A percentile compares a stretch with the other conserved stretches of the same genome.
These are phyloP conservation scores for Suillus fuscotomentosus DNA, from an alignment of 768 basidiomycete genomes.

Conservation along the genomic window DNA sequence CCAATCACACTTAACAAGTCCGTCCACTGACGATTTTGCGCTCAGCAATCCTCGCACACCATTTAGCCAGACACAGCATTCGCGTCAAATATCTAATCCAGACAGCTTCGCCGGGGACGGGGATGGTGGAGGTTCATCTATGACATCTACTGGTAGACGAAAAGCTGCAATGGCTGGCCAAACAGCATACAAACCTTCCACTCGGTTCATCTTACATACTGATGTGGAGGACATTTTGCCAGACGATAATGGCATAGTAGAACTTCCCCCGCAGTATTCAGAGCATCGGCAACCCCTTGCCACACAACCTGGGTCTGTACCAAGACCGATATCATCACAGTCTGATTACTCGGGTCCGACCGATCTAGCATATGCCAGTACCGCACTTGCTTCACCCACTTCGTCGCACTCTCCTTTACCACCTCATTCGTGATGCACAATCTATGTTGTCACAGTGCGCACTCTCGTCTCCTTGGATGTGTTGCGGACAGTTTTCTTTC, in stretches of 20 bases:
- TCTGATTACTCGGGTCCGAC: conserved; percentile 8
- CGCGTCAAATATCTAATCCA: conserved; percentile 18
- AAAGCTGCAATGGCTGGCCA: conserved; percentile 58
- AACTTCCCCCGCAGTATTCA: conserved; percentile 75
- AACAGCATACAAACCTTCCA: conserved; percentile 36
- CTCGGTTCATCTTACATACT: conserved; percentile 66
- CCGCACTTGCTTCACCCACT: conserved; percentile 6
- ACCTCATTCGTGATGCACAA: conserved; percentile 8
- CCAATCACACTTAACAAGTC: conserved; percentile 4
- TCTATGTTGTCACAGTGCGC: neutral
- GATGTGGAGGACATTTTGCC: conserved; percentile 60
- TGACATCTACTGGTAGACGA: conserved; percentile 41
- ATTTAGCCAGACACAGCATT: conserved; percentile 10
- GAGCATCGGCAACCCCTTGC: conserved; percentile 39
- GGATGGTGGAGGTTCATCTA: conserved; percentile 21
- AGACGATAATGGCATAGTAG: conserved; percentile 54
- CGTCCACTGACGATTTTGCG: conserved; percentile 6
- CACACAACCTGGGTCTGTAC: neutral
- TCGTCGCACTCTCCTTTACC: conserved; percentile 11
- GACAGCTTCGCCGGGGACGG: conserved; percentile 19
- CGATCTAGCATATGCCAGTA: conserved; percentile 14
- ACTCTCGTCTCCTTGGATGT: neutral
- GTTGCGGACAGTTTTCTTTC: conserved; percentile 3
- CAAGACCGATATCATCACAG: conserved; percentile 15
- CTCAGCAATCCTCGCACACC: conserved; percentile 3